Base-by-base conservation (phyloP, 257 asterid species). In the Solanum medicagineum region DNA sequence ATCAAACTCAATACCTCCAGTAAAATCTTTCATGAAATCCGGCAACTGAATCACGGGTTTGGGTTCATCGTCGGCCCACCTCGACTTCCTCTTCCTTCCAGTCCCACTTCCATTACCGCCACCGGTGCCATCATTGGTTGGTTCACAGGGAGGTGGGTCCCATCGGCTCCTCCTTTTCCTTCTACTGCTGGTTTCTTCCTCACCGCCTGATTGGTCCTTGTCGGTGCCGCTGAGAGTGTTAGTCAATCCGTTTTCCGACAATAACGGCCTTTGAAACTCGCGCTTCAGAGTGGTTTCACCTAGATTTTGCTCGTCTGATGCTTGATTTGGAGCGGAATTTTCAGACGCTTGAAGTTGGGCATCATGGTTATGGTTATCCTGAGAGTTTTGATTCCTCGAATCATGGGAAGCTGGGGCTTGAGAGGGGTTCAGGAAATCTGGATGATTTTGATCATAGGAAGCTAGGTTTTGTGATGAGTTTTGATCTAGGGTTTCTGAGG, bases 41-140 rank as follows among this genome's bases (percentile, higher is more conserved):
- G 98, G 99, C 81, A 95, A 85, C 90, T 91, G 98, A 89, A 95
- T 87, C 85, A 90, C 85, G 13, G 95, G 95, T 83, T 93, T 94
- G 10, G 97, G 97, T 87, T 93, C 96, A 84, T 94, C 99, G 63
- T 94, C 98, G 6, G 99, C 92, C 99, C 99, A 96, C 89, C 99
- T 89, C 17, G 99, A 96, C 89, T 91, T 96, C 85, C 97, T 91
- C 93, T 96, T 96, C 89, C 98, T 87, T 59, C 94, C 94, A 12
- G 91, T 85, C 13, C 93, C 94, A 12, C 92, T 89, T 5, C 89
- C 92, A 10, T 84, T 86, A 22, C 53, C 87, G 10, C 85, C 90
- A 6, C 55, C 87, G 16, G 51, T 69, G 24, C 91, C 93, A 29
- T 89, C 96, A 71, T 87, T 90, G 86, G 83, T 80, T 6, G 93